Conservation (phyloP, 2,329 filamentous ascomycete species). For the Lithohypha guttulata region DNA sequence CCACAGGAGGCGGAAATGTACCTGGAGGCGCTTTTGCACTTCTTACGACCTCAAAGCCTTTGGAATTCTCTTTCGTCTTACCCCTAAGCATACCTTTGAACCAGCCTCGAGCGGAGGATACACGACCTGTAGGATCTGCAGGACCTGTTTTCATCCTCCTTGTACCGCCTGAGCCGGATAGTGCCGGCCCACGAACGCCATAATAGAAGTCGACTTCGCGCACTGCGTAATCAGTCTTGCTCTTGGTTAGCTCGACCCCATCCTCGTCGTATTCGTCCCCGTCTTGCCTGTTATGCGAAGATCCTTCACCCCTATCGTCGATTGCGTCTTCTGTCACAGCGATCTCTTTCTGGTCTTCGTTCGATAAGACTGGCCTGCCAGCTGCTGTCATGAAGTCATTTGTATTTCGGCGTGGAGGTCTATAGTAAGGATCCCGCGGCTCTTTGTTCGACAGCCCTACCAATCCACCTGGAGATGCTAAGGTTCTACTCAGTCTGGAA, state of each 20-base stretch:
- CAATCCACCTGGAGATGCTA: conserved; percentile 31
- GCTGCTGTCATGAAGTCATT: conserved; percentile 37
- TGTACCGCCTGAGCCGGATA: conserved; percentile 66
- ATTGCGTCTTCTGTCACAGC: conserved; percentile 43
- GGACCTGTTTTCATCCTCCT: conserved; percentile 86
- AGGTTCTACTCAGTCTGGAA: conserved; percentile 47
- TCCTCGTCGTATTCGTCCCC: conserved; percentile 29
- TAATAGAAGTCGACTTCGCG: conserved; percentile 97
- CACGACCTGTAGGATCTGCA: conserved; percentile 83
- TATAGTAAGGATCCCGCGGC: conserved; percentile 68
- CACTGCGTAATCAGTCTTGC: conserved; percentile 63
- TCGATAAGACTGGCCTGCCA: conserved; percentile 8
- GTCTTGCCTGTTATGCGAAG: conserved; percentile 26
- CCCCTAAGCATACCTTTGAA: conserved; percentile 67
- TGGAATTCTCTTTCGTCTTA: conserved; percentile 87
- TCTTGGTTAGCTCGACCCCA: conserved; percentile 38
- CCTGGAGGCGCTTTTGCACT: conserved; percentile 74
- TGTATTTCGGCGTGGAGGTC: conserved; percentile 63
- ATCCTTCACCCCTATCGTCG: conserved; percentile 27
- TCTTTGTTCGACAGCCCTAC: conserved; percentile 36
- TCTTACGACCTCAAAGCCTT: conserved; percentile 92
- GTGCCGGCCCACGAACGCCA: conserved; percentile 73
- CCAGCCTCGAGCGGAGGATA: conserved; percentile 83
- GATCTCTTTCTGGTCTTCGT: conserved; percentile 22
- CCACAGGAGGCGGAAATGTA: conserved; percentile 32